Base-by-base conservation (phyloP, 768 basidiomycete genomes). In the Infundibulicybe gibba region DNA sequence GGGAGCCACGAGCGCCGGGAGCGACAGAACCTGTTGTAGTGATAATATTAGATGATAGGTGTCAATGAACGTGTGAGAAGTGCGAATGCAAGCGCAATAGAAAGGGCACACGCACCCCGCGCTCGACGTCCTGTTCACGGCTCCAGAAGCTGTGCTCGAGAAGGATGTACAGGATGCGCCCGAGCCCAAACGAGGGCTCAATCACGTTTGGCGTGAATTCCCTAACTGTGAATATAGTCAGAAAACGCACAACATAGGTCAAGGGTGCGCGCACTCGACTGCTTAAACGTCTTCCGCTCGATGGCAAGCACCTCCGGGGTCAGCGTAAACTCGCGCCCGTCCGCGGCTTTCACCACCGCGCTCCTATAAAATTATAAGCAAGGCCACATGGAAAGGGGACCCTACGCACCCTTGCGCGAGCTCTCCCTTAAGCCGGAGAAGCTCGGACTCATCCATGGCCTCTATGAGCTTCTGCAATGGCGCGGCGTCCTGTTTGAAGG, bases 171-270 rank as follows among this genome's bases (percentile, higher is more conserved):
- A 97, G 74, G 58, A 98, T 97, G 45, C 95, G 92, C 45, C 95
- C 95, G 54, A 98, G 81, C 49, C 97, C 95, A 67, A 97, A 97
- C 3, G 97, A 99, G 17, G 97, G 94, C 64, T 97, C 95, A 64
- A 98, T 95, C 65, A 99, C 97, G 66, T 97, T 98, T 32, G 95
- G 97, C 46, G 84, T 92, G 69, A 79, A 97, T 68, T 97, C 94
- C 54, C 95, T 90, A 54, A 91, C 94, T 97, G 61, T 32, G 47
- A 48, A 45, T 46, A 40, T 41, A 44, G 41, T 6, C 11, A n/a
- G 40, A 25, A 43, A 20, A 43, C 3, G 16, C 10, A 12, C 9
- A 32, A 6, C 45, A 37, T 19, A 43, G 32, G 39, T 20, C 40
- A 20, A 17, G 15, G 32, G 16, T 33, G 13, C 31, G 75, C 82